Base-by-base conservation (phyloP, 768 basidiomycete species). In the Phaeotremella fagi region DNA sequence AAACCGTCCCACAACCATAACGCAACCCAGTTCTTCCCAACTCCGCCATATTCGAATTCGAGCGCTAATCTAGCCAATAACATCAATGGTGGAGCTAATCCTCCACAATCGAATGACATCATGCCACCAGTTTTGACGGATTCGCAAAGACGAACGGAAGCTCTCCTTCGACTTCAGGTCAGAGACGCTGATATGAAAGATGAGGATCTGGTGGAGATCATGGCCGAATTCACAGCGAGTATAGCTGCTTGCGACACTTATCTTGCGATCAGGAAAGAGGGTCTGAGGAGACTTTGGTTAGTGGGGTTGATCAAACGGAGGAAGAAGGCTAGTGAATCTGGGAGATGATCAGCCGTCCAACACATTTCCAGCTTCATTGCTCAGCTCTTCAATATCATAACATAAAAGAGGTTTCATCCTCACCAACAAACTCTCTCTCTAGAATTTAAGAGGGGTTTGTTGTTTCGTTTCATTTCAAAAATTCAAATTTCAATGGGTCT, bases 171-270 rank as follows among this genome's bases (percentile, higher is more conserved):
- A 24, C 42, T 68, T 9, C 66, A 63, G 35, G 44, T 49, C 15
- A 31, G 23, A 12, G 58, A 57, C 16, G 36, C 27, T 3, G 57
- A 61, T 23, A 42, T 68, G 55, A 46, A 36, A 24, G 66, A 68
- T 31, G 63, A 68, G n/a, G 63, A 68, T 42, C 15, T 68, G 33
- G 52, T 68, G 11, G 63, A 68, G 31, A 45, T 64, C 46, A 48
- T 68, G 50, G 45, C 52, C 2, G 66, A 68, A 36, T 68, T 68
- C 56, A 58, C 60, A 45, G 26, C 26, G 3, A 64, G 63, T 49
- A 45, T 64, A 14, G 54, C 52, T 7, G 47, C 57, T 2, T 60
- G 55, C 2, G 66, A 68, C 53, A 62, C 63, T 16, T 68, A 64
- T 52, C 37, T 68, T 37, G 66, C 66, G 3, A 55, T 68, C 15